Evolutionary conservation across 2,329 filamentous ascomycete species (phyloP).

Genomic region (Sclerotinia nivalis): DNA sequence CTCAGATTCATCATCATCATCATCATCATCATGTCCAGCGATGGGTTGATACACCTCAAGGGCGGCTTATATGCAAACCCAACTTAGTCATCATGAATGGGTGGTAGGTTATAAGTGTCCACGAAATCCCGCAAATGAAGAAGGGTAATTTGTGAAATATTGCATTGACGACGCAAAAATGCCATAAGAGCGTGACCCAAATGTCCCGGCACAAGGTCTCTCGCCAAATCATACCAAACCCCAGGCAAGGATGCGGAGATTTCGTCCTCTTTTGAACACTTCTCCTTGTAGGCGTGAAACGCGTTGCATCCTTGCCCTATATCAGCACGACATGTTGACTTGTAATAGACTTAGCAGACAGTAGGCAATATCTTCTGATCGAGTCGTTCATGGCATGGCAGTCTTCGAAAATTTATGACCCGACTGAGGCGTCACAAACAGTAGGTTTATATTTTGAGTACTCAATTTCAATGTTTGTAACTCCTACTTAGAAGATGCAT

Average conservation of each 20-base stretch:
- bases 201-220: neutral
- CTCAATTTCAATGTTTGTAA: neutral
- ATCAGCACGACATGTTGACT: slow-evolving; percentile 2
- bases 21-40: too few species aligned
- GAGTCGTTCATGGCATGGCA: slow-evolving; percentile 8
- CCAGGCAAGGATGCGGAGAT: slow-evolving; percentile 20
- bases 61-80: neutral
- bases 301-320: slow-evolving; percentile 1
- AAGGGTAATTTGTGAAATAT: neutral
- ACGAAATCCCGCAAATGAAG: neutral
- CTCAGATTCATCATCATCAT: too few species aligned
- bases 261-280: slow-evolving; percentile 1
- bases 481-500: neutral
- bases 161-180: neutral
- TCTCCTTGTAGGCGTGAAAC: slow-evolving; percentile 13
- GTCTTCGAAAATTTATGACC: slow-evolving; percentile 1
- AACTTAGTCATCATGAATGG: slow-evolving; percentile 9
- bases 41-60: neutral
- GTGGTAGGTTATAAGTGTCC: neutral
- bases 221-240: slow-evolving; percentile 2
- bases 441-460: neutral
- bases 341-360: slow-evolving; percentile 16
- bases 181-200: neutral
- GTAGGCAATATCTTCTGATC: slow-evolving; percentile 19
- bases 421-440: neutral